phyloP scores from a whole-genome alignment of 768 basidiomycete species.

The Lactarius sp. region DNA sequence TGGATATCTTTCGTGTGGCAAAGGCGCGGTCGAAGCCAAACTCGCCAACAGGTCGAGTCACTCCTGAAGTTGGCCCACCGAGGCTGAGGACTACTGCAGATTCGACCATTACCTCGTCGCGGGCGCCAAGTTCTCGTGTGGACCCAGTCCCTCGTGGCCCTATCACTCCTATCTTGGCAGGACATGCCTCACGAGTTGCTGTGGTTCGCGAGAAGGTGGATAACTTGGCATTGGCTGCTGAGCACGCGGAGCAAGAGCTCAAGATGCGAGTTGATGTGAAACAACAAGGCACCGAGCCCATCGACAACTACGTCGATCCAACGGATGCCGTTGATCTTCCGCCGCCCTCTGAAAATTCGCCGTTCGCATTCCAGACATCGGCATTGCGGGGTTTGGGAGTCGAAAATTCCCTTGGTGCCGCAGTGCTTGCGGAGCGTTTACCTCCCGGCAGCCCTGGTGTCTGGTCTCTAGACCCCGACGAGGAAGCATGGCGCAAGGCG shows the following conservation, averaged over 20 bases:
- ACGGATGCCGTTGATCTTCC: slow-evolving; percentile 82
- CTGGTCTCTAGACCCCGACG: slow-evolving; percentile 48
- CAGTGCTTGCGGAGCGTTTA: slow-evolving; percentile 66
- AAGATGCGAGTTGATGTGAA: slow-evolving; percentile 46
- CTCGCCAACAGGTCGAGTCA: slow-evolving; percentile 37
- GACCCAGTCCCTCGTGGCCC: slow-evolving; percentile 26
- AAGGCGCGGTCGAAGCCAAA: slow-evolving; percentile 62
- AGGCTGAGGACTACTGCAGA: slow-evolving; percentile 27
- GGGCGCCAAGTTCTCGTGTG: slow-evolving; percentile 25
- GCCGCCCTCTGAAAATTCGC: slow-evolving; percentile 59
- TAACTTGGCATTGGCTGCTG: slow-evolving; percentile 63
- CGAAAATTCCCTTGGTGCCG: slow-evolving; percentile 70
- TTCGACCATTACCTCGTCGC: slow-evolving; percentile 21
- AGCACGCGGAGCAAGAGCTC: slow-evolving; percentile 70
- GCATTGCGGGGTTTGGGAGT: slow-evolving; percentile 69
- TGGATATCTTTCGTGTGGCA: slow-evolving; percentile 68
- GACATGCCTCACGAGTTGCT: slow-evolving; percentile 47
- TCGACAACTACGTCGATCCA: slow-evolving; percentile 69
- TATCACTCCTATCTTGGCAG: slow-evolving; percentile 12
- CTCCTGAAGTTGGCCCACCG: slow-evolving; percentile 34
- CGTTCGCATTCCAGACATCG: slow-evolving; percentile 72
- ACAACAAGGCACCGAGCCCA: slow-evolving; percentile 41
- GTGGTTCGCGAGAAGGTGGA: slow-evolving; percentile 81
- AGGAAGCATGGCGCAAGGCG: slow-evolving; percentile 71
- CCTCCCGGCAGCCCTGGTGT: slow-evolving; percentile 59